phyloP scores from a whole-genome alignment of 306 rosid genomes.

The Begonia loranthoides region DNA sequence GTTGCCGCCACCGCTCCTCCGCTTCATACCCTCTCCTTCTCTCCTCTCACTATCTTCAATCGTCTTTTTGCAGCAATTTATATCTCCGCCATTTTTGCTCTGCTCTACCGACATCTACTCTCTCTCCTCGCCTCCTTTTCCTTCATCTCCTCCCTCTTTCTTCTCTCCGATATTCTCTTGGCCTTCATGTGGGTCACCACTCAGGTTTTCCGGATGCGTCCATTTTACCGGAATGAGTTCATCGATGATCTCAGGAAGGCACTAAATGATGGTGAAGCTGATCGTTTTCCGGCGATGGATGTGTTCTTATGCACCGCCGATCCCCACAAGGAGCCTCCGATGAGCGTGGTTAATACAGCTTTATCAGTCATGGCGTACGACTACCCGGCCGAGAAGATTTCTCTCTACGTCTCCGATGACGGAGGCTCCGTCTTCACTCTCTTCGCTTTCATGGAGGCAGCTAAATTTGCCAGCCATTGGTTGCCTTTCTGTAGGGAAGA shows the following conservation, averaged over 20 bases:
- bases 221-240: constrained; percentile 20
- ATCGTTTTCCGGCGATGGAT: constrained; percentile 21
- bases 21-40: constrained; percentile 9
- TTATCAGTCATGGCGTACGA: constrained; percentile 37
- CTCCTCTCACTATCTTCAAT: constrained; percentile 10
- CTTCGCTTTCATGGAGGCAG: constrained; percentile 35
- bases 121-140: constrained; percentile 9
- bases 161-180: constrained; percentile 21
- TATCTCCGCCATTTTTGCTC: constrained; percentile 10
- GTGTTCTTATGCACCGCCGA: constrained; percentile 43
- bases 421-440: constrained; percentile 42
- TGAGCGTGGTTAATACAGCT: constrained; percentile 28
- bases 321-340: constrained; percentile 40
- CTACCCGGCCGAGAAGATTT: constrained; percentile 25
- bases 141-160: constrained; percentile 19
- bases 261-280: not conserved
- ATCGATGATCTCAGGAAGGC: constrained; percentile 6
- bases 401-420: constrained; percentile 39
- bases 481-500: constrained; percentile 28
- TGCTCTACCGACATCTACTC: constrained; percentile 18
- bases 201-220: constrained; percentile 19
- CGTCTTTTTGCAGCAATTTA: constrained; percentile 22
- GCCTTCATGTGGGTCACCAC: constrained; percentile 14
- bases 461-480: constrained; percentile 33
- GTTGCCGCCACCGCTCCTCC: not conserved